Conservation (phyloP, 2,329 filamentous ascomycete genomes). For the Claviceps fusiformis region DNA sequence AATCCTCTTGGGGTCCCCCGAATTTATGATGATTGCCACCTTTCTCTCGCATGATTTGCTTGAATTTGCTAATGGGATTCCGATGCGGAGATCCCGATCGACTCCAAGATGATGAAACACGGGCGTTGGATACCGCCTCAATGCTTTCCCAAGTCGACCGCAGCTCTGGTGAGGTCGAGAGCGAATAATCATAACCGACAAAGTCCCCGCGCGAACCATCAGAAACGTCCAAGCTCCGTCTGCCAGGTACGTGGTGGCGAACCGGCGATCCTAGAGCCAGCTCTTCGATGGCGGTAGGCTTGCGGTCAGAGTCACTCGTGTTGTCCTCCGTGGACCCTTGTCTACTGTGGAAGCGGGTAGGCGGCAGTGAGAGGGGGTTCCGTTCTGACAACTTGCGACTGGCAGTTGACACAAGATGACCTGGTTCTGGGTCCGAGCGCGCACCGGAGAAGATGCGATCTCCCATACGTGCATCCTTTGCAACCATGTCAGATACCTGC, state of each 20-base stretch:
- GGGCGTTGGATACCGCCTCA: conserved; percentile 46
- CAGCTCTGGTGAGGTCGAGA: conserved; percentile 39
- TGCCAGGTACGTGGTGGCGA: conserved; percentile 17
- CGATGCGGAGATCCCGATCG: conserved; percentile 50
- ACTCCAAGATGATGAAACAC: conserved; percentile 50
- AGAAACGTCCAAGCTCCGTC: conserved; percentile 35
- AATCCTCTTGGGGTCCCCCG: conserved; percentile 20
- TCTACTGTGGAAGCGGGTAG: conserved; percentile 20
- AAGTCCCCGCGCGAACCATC: conserved; percentile 22
- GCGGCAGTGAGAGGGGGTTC: conserved; percentile 13
- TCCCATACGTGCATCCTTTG: conserved; percentile 34
- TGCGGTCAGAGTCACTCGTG: conserved; percentile 26
- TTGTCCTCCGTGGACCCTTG: conserved; percentile 26
- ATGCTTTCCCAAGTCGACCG: conserved; percentile 30
- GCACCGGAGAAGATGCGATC: conserved; percentile 21
- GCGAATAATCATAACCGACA: conserved; percentile 31
- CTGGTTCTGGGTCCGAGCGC: conserved; percentile 16
- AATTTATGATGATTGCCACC: conserved; percentile 27
- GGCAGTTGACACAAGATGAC: conserved; percentile 15
- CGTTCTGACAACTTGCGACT: conserved; percentile 20
- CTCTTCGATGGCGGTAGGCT: conserved; percentile 10
- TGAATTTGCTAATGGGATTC: conserved; percentile 43
- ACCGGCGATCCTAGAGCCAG: conserved; percentile 11
- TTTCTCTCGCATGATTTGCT: conserved; percentile 41
- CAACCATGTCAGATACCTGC: conserved; percentile 49